Base-by-base conservation (phyloP, 441 rosid species). In the Croton laevigatus region DNA sequence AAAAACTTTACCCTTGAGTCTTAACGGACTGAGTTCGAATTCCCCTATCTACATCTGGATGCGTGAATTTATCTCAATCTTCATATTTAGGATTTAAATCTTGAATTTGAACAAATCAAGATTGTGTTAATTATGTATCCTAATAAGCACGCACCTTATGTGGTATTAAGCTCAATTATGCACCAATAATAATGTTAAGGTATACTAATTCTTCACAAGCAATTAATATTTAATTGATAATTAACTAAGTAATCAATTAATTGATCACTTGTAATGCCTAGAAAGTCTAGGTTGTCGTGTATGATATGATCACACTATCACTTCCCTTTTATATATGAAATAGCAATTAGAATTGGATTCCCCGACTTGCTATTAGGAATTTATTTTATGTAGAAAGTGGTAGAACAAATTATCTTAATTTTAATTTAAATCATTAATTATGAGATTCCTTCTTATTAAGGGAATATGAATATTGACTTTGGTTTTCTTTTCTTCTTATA, bases 311-410 rank as follows among this genome's bases (percentile, higher is more conserved):
- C 32, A 27, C 37, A 55, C 20, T 16, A 37, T 45, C 40, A 17
- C 42, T 65, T 49, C 8, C 14, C n/a, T 61, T 22, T 13, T 0
- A 40, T 9, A 40, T 40, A 6, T 40, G 44, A 40, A 5, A 40
- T 3, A 6, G 10, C 46, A n/a, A 34, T 22, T 40, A 17, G 73
- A 45, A 59, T 34, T 49, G 13, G 66, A 46, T 69, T 69, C 58
- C 57, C 10, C 36, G 48, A 69, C 72, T 45, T 45, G 6, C 11
- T 40, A 40, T 40, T 5, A n/a, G 23, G 37, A 23, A 51, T 49
- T 65, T 49, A 12, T 34, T 65, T 65, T 51, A 27, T 45, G 12
- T 16, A 23, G 7, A 7, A 37, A 7, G 37, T 11, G 58, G 7
- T 53, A 53, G 22, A 6, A 3, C n/a, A 17, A 0, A 38, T 49